Conservation (phyloP, 2,329 filamentous ascomycete species). For the Coniella vitis region DNA sequence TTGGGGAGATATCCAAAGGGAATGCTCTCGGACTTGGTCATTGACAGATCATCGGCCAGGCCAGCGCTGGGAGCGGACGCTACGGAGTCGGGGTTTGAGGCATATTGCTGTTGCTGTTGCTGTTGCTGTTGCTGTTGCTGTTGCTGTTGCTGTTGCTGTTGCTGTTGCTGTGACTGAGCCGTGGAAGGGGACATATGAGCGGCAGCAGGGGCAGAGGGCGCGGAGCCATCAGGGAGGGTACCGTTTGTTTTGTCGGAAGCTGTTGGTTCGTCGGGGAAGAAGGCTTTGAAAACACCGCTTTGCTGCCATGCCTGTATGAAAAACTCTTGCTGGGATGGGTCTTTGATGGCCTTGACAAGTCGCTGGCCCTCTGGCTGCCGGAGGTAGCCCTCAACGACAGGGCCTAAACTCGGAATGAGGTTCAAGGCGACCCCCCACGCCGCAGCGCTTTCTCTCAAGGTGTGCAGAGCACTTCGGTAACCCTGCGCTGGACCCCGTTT, state of each 20-base stretch:
- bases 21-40: conserved; percentile 7
- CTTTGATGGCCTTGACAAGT: conserved; percentile 27
- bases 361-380: conserved; percentile 24
- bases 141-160: no score
- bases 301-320: conserved; percentile 30
- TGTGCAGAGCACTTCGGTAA: conserved; percentile 32
- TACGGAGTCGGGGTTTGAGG: not conserved
- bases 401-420: conserved; percentile 29
- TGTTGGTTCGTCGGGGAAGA: conserved; percentile 24
- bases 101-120: not conserved
- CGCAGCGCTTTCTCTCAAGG: conserved; percentile 32
- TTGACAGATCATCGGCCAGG: conserved; percentile 1
- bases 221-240: conserved; percentile 1
- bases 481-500: conserved; percentile 32
- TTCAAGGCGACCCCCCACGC: conserved; percentile 31
- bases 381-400: conserved; percentile 30
- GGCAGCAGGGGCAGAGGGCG: conserved; percentile 1
- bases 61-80: conserved; percentile 3
- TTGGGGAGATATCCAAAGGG: conserved; percentile 13
- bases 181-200: not conserved
- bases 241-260: conserved; percentile 8
- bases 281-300: conserved; percentile 28
- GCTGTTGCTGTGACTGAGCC: not conserved
- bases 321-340: conserved; percentile 29
- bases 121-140: no score